These are phyloP conservation scores for Irpex lacteus DNA, from an alignment of 1,284 basidiomycete species.

Conservation along the genomic window DNA sequence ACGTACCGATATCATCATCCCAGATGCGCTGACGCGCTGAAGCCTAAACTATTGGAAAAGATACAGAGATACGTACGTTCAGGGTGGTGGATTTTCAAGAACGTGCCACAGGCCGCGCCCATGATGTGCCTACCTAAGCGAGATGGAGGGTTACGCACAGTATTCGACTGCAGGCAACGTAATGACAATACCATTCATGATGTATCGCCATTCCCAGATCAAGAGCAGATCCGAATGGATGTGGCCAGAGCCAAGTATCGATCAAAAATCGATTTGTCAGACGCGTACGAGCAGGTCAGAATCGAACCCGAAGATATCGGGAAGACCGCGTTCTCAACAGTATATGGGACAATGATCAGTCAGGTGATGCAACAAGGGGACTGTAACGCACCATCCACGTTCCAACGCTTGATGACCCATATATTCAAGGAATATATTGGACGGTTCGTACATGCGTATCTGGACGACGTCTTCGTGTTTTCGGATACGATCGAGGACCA, in stretches of 20 bases:
- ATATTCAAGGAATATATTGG: slow-evolving; percentile 30
- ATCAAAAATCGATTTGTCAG: slow-evolving; percentile 29
- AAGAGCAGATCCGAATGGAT: slow-evolving; percentile 27
- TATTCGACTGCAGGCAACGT: slow-evolving; percentile 19
- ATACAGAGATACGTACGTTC: slow-evolving; percentile 20
- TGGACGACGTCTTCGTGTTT: slow-evolving; percentile 35
- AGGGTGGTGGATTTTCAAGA: slow-evolving; percentile 23
- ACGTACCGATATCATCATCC: slow-evolving; percentile 22
- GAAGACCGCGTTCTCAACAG: slow-evolving; percentile 25
- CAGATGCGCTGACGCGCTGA: slow-evolving; percentile 21
- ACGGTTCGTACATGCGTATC: slow-evolving; percentile 28
- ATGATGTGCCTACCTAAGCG: slow-evolving; percentile 23
- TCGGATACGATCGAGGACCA: slow-evolving; percentile 28
- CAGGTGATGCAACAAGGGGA: slow-evolving; percentile 33
- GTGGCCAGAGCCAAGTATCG: slow-evolving; percentile 21
- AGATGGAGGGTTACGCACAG: slow-evolving; percentile 21
- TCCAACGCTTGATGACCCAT: slow-evolving; percentile 32
- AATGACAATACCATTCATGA: slow-evolving; percentile 31
- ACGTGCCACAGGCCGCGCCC: slow-evolving; percentile 18
- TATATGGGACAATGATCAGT: slow-evolving; percentile 24
- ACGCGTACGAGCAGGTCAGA: slow-evolving; percentile 27
- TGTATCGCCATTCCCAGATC: slow-evolving; percentile 30
- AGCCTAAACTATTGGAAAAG: slow-evolving; percentile 20
- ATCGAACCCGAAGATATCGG: slow-evolving; percentile 19
- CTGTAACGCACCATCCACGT: slow-evolving; percentile 31